These are phyloP conservation scores for Leishmania turanica DNA, from an alignment of 208 protist species.

Conservation along the genomic window DNA sequence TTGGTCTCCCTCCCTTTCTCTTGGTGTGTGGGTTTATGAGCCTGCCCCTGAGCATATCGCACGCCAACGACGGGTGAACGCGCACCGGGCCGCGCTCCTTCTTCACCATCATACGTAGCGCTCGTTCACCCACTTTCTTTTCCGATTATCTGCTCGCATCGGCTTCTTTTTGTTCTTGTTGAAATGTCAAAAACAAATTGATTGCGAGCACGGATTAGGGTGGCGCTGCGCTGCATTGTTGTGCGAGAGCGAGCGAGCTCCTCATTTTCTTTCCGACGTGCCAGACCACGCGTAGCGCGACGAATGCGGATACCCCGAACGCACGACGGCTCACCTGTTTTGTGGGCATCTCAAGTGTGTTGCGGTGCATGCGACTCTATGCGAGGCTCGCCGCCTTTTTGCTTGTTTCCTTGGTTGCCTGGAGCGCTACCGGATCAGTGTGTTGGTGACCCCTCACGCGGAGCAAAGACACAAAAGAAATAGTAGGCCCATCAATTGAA, in stretches of 20 bases:
- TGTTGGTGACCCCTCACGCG: neutral
- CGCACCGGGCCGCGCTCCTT: neutral
- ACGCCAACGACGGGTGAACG: neutral
- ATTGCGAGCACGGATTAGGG: neutral
- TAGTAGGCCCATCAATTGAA: neutral
- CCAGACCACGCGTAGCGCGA: neutral
- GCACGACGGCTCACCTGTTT: neutral
- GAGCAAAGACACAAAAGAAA: neutral
- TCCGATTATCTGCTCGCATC: neutral
- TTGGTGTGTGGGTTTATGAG: neutral
- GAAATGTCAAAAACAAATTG: neutral
- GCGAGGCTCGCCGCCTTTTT: neutral
- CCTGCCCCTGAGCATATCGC: neutral
- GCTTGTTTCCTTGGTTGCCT: neutral
- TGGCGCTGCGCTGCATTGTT: neutral
- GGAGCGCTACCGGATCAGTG: neutral
- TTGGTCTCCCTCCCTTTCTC: neutral
- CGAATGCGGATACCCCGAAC: neutral
- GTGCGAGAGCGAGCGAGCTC: neutral
- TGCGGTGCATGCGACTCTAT: neutral
- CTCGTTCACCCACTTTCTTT: neutral
- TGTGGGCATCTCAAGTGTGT: neutral
- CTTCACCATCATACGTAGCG: neutral
- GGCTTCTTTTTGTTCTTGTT: neutral
- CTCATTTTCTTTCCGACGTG: neutral